Evolutionary conservation across 768 basidiomycete genomes (phyloP), one percentile per base, ranked within the genome.

Genomic region (Pisolithus tinctorius): DNA sequence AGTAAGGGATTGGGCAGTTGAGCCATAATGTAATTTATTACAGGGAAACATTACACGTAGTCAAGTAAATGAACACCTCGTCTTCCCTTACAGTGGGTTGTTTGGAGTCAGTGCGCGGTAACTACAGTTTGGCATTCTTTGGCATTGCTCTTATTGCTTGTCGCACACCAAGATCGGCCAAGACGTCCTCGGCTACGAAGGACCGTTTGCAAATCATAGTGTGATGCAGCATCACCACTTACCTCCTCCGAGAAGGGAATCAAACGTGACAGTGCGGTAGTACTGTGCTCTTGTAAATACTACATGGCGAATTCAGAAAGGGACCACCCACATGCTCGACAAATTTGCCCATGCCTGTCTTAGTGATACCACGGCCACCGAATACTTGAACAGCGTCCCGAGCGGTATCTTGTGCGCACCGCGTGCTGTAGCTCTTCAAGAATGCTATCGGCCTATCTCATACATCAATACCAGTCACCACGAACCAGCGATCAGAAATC

Each of bases 361-460:
- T 76, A 26, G 92, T 92, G 53, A 93, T 80, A 45, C 87, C 91
- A 50, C 92, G 80, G 8, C 91, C 92, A 57, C 91, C 89, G 56
- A 91, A 92, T 55, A 92, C 79, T 74, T 86, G 72, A 5, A 79
- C 76, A 1, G 91, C 89, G 59, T 93, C 90, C 52, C 79, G 76
- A 14, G 88, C 86, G 16, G 88, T 88, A 37, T 88, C 83, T 60
- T 89, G 87, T 0, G 86, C 88, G 14, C 78, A 78, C 34, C 80
- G 76, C 3, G 92, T 92, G 31, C 79, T 75, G 58, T 84, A 82
- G 73, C 82, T 85, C 74, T 93, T 93, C 59, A 91, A 66, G 57
- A 93, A 76, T 5, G 75, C 90, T 51, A 93, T 88, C 55, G 84
- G 88, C 4, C 82, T 81, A 58, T 51, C 46, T 27, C 45, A 20